Base-by-base conservation (phyloP, 441 rosid genomes). In the Dalechampia spathulata region DNA sequence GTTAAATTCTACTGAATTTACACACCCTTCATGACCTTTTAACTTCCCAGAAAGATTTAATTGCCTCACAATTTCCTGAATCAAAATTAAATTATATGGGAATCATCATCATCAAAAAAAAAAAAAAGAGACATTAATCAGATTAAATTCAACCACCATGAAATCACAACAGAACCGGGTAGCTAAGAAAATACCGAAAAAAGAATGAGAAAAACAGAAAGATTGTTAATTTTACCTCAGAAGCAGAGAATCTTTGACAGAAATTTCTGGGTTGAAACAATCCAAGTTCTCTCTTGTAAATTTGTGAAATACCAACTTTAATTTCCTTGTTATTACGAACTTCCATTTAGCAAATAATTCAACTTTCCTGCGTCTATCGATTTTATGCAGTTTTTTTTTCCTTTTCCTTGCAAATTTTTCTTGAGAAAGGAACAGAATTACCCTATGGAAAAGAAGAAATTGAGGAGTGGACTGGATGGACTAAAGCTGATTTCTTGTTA, bases 21-120 rank as follows among this genome's bases (percentile, higher is more conserved):
- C 85, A 46, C 90, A 81, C n/a, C 88, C 90, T 19, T 72, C 74
- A 58, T 81, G 95, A 38, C 86, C 87, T 54, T 52, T 56, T 62
- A 86, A 65, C 71, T 75, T 72, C 61, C 78, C 75, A 16, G 70
- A 68, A 39, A 83, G 83, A 61, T 66, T 62, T 12, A 86, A 52
- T 57, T 66, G 74, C 69, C 72, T 66, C 72, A 79, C 78, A 44
- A 74, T 21, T 30, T 23, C 74, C 84, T 83, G 73, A 37, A 61
- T 36, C 55, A 17, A 30, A 43, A 22, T 30, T 13, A 42, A 48
- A 52, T 62, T 64, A 20, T 62, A 47, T 23, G 21, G 17, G 37
- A 17, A 19, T 41, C 45, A 28, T 32, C 15, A 13, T 6, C 39
- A n/a, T 22, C 55, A 36, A 7, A 43, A 6, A 28, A 34, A 13